phyloP scores from a whole-genome alignment of 192 early-diverging fungal genomes.

The Umbelopsis sp. region DNA sequence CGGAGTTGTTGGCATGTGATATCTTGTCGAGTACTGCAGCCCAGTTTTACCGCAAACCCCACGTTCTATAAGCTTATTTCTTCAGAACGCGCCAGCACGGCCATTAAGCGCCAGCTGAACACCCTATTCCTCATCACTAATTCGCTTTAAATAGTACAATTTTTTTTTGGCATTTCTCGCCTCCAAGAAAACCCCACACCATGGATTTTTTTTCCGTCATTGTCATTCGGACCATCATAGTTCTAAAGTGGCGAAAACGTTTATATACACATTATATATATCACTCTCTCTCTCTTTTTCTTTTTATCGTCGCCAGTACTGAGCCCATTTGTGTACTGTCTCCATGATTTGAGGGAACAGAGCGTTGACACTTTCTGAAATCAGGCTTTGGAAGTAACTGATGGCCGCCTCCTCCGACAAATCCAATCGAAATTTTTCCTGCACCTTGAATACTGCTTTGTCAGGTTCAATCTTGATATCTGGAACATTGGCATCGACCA shows the following conservation, averaged over 20 bases:
- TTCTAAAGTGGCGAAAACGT: background rate
- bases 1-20: background rate
- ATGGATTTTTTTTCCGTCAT: too few species aligned
- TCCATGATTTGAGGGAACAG: constrained; percentile 99
- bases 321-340: constrained; percentile 95
- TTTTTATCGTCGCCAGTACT: constrained; percentile 69
- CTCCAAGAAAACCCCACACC: too few species aligned
- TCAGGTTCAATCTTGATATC: constrained; percentile 99
- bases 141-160: background rate
- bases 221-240: background rate
- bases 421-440: constrained; percentile 94
- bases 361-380: constrained; percentile 92
- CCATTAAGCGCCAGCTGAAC: too few species aligned
- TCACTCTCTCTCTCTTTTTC: too few species aligned
- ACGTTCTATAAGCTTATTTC: too few species aligned
- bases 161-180: background rate
- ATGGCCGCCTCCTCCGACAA: constrained; percentile 93
- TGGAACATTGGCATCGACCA: constrained; percentile 96
- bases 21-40: too few species aligned
- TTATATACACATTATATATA: constrained; percentile 5
- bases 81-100: too few species aligned
- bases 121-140: background rate
- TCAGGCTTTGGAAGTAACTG: constrained; percentile 88
- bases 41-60: too few species aligned
- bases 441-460: constrained; percentile 95